Evolutionary conservation across 2,329 filamentous ascomycete genomes (phyloP).

Genomic region (Fusarium haematococcum): DNA sequence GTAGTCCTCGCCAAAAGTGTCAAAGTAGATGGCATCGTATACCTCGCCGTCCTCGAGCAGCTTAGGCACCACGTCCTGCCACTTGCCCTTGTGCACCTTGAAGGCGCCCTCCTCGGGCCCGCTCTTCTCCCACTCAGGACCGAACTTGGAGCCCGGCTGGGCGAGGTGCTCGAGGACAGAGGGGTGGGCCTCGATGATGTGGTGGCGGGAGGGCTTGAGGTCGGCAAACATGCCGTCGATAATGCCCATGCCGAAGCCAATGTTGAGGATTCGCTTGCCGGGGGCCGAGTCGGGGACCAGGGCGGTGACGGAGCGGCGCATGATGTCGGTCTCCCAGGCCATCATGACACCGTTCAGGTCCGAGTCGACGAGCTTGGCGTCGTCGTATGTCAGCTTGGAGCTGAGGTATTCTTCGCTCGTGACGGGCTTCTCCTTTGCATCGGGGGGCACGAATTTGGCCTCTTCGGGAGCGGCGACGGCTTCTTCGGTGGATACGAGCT

Average conservation of each 20-base stretch:
- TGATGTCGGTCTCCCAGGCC: slow-evolving; percentile 90
- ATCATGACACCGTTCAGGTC: slow-evolving; percentile 92
- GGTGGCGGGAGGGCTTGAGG: slow-evolving; percentile 75
- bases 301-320: slow-evolving; percentile 79
- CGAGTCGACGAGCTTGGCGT: slow-evolving; percentile 77
- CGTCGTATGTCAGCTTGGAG: slow-evolving; percentile 72
- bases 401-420: slow-evolving; percentile 77
- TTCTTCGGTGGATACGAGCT: slow-evolving; percentile 45
- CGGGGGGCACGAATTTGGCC: slow-evolving; percentile 50
- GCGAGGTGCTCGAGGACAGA: slow-evolving; percentile 76
- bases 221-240: slow-evolving; percentile 81
- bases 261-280: slow-evolving; percentile 81
- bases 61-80: slow-evolving; percentile 82
- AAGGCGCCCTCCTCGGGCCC: slow-evolving; percentile 74
- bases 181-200: slow-evolving; percentile 89
- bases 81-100: slow-evolving; percentile 75
- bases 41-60: slow-evolving; percentile 75
- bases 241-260: slow-evolving; percentile 93
- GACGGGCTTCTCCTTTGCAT: slow-evolving; percentile 59
- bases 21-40: slow-evolving; percentile 95
- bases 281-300: slow-evolving; percentile 61
- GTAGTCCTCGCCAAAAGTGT: slow-evolving; percentile 97
- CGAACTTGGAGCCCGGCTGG: slow-evolving; percentile 62
- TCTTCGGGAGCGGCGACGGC: slow-evolving; percentile 47
- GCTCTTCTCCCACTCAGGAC: slow-evolving; percentile 64